These are phyloP conservation scores for Starmerella geochares DNA, from an alignment of 805 yeast species.

Conservation along the genomic window DNA sequence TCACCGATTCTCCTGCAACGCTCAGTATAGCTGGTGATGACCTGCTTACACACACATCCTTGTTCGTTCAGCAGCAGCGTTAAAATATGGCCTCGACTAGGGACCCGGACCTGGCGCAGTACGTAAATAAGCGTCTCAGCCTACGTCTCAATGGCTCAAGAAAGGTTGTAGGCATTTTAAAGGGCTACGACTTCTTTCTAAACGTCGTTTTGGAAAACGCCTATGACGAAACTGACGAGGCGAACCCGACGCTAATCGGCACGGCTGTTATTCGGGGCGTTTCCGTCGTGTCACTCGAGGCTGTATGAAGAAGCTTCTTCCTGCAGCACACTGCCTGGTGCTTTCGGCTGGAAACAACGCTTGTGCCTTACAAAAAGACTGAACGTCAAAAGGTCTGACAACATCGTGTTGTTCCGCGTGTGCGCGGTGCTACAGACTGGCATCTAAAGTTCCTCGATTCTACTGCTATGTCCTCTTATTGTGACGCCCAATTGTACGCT, in stretches of 20 bases:
- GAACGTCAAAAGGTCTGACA: no score
- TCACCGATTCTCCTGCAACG: no score
- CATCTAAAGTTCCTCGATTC: no score
- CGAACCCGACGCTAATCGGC: slow-evolving; percentile 50
- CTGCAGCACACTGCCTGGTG: no score
- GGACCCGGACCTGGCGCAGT: slow-evolving; percentile 39
- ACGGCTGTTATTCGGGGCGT: slow-evolving; percentile 66
- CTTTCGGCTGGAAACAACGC: no score
- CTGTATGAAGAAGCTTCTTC: neutral
- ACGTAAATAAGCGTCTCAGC: slow-evolving; percentile 65
- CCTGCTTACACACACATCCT: neutral
- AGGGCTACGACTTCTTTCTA: slow-evolving; percentile 76
- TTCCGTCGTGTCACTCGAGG: slow-evolving; percentile 56
- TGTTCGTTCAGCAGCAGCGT: neutral
- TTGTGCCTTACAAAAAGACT: no score
- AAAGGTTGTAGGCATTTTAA: slow-evolving; percentile 63
- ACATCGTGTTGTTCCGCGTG: no score
- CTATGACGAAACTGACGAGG: slow-evolving; percentile 45
- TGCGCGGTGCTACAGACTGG: no score
- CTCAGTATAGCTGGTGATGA: no score
- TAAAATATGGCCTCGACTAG: slow-evolving; percentile 6
- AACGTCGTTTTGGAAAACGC: slow-evolving; percentile 66
- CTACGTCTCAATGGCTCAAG: slow-evolving; percentile 72
- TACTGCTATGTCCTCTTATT: no score
- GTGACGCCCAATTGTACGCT: no score